A percentile compares a stretch with the other conserved stretches of the same genome.
phyloP scores from a whole-genome alignment of 495 filamentous ascomycete species.

The Bryoglossum gracile region DNA sequence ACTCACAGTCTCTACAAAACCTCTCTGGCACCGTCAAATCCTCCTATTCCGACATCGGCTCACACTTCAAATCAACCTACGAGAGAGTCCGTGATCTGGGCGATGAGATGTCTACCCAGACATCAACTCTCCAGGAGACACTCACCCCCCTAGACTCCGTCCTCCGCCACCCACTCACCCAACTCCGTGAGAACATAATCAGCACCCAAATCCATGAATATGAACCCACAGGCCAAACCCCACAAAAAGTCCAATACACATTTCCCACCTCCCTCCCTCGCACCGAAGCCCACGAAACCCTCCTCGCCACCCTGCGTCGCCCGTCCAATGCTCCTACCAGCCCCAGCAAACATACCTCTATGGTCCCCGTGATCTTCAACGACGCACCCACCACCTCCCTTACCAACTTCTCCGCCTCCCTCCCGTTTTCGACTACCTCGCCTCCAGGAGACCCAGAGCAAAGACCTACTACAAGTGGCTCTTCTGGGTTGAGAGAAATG shows the following conservation, averaged over 20 bases:
- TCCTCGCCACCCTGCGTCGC: conserved; percentile 20
- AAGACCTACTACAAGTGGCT: conserved; percentile 35
- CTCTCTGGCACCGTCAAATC: conserved; percentile 58
- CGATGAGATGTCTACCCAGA: conserved; percentile 51
- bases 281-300: conserved; percentile 59
- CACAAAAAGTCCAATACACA: conserved; percentile 65
- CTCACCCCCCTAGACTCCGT: conserved; percentile 51
- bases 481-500: conserved; percentile 45
- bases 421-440: conserved; percentile 28
- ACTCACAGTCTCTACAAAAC: conserved; percentile 50
- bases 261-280: conserved; percentile 70
- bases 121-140: conserved; percentile 42
- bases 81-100: conserved; percentile 56
- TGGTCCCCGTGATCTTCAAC: conserved; percentile 22
- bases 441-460: conserved; percentile 12
- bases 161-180: conserved; percentile 58
- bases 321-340: conserved; percentile 3
- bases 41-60: conserved; percentile 62
- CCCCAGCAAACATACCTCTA: conserved; percentile 18
- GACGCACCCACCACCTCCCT: conserved; percentile 16
- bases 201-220: conserved; percentile 66
- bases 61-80: conserved; percentile 55
- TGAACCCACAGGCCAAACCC: conserved; percentile 74
- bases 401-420: conserved; percentile 32
- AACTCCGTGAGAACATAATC: conserved; percentile 58